Base-by-base conservation (phyloP, 2,329 filamentous ascomycete genomes). In the Penicillium sp. region DNA sequence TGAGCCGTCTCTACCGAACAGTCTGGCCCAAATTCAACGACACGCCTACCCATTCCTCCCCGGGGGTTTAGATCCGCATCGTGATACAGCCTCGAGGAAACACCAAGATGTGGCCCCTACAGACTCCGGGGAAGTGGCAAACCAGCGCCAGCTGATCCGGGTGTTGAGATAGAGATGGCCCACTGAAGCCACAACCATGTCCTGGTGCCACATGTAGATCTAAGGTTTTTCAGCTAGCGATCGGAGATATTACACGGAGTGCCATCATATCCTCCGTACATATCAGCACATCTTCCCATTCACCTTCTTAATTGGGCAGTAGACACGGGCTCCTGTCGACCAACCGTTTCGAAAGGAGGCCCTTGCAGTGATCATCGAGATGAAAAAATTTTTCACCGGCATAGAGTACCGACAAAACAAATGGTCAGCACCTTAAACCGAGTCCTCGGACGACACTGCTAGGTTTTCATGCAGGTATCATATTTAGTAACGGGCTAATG, bases 401-500 rank as follows among this genome's bases (percentile, higher is more conserved):
- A 43, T 47, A 44, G 29, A 18, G 48, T 43, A 2, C 52, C 55
- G 51, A 54, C 29, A 43, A 46, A 46, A 21, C 52, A 39, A n/a
- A 38, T 10, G 51, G 63, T 65, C 60, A 64, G 62, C 61, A 65
- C 63, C 39, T 56, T 62, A 65, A 62, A 44, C 47, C 51, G 54
- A 36, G 39, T 50, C 36, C 51, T 51, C 49, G 45, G 49, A 13
- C 14, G 22, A 44, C 22, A 8, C 42, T 50, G 49, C 29, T 16
- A 34, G 40, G 32, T 39, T 51, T 39, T 34, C 49, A 58, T 60
- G 59, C 56, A 61, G 46, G 49, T 18, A 56, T 53, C 51, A 59
- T 44, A 58, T 56, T 61, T 61, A 61, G 54, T 59, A 64, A 52
- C 43, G 43, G 36, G n/a, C 59, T 65, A 62, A 63, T 65, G 62